A percentile compares a stretch with the other conserved stretches of the same genome.
Evolutionary conservation across 2,329 filamentous ascomycete species (phyloP).

Genomic region (Trichothecium sympodiale): DNA sequence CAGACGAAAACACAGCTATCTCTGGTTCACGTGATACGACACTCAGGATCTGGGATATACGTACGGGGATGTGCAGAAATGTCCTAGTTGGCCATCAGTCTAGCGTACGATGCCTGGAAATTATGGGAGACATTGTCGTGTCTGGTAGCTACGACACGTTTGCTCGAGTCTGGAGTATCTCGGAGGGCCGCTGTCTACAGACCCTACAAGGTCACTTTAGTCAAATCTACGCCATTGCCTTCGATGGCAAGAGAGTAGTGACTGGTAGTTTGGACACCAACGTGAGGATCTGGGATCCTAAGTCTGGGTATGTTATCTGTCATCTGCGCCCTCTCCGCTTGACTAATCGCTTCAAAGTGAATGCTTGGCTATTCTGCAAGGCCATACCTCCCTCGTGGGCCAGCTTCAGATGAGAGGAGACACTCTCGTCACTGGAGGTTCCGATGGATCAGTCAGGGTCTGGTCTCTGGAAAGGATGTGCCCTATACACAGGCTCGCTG

Average conservation of each 20-base stretch:
- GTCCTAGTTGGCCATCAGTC: conserved; percentile 91
- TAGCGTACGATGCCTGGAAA: conserved; percentile 88
- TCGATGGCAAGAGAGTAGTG: conserved; percentile 85
- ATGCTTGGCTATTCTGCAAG: conserved; percentile 85
- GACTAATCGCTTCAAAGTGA: conserved; percentile 32
- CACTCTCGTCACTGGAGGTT: conserved; percentile 90
- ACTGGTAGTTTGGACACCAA: conserved; percentile 95
- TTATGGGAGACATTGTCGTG: conserved; percentile 94
- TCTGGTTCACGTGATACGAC: conserved; percentile 94
- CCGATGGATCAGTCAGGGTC: conserved; percentile 88
- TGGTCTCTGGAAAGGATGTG: conserved; percentile 89
- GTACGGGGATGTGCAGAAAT: conserved; percentile 77
- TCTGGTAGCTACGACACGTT: conserved; percentile 97
- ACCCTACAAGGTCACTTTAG: conserved; percentile 93
- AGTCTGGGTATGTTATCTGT: conserved; percentile 55
- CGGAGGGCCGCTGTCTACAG: conserved; percentile 81
- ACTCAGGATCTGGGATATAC: conserved; percentile 88
- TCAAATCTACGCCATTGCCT: conserved; percentile 97
- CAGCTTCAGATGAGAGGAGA: conserved; percentile 93
- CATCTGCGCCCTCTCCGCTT: background rate
- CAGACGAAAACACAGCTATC: conserved; percentile 84
- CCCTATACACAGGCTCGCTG: conserved; percentile 86
- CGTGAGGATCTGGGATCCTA: conserved; percentile 91
- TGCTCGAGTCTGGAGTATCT: conserved; percentile 95
- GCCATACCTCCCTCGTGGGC: conserved; percentile 91